These are phyloP conservation scores for Fusarium domesticum DNA, from an alignment of 2,329 filamentous ascomycete species.

Conservation along the genomic window DNA sequence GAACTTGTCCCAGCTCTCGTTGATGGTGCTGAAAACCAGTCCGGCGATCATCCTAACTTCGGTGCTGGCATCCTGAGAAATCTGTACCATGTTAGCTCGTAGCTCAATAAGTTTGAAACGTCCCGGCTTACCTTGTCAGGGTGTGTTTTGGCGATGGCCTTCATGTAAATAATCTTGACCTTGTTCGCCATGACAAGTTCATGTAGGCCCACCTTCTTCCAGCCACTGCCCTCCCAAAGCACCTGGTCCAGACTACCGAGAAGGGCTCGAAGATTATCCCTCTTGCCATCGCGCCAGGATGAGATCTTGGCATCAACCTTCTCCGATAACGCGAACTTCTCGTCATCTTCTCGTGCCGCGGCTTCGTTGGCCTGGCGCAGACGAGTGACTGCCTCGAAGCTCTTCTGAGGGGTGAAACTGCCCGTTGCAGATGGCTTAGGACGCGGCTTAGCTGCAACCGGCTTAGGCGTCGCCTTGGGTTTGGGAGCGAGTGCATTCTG, in stretches of 20 bases:
- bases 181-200: constrained; percentile 90
- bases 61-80: constrained; percentile 61
- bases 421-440: constrained; percentile 42
- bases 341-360: constrained; percentile 82
- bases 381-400: constrained; percentile 75
- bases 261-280: constrained; percentile 86
- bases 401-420: constrained; percentile 44
- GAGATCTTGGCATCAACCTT: constrained; percentile 76
- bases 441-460: constrained; percentile 45
- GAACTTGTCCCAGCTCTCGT: constrained; percentile 73
- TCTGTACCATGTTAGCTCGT: constrained; percentile 38
- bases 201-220: constrained; percentile 95
- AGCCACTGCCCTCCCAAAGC: constrained; percentile 86
- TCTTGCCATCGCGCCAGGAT: constrained; percentile 85
- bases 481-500: constrained; percentile 80
- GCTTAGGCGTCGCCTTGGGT: constrained; percentile 45
- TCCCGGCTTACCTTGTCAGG: constrained; percentile 80
- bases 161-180: constrained; percentile 98
- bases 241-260: constrained; percentile 84
- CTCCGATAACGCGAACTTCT: constrained; percentile 87
- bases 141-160: constrained; percentile 97
- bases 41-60: constrained; percentile 65
- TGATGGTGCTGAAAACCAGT: constrained; percentile 64
- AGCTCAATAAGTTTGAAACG: not conserved
- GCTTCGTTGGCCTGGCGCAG: constrained; percentile 81